Base-by-base conservation (phyloP, 306 rosid species). In the Ormosia semicastrata region DNA sequence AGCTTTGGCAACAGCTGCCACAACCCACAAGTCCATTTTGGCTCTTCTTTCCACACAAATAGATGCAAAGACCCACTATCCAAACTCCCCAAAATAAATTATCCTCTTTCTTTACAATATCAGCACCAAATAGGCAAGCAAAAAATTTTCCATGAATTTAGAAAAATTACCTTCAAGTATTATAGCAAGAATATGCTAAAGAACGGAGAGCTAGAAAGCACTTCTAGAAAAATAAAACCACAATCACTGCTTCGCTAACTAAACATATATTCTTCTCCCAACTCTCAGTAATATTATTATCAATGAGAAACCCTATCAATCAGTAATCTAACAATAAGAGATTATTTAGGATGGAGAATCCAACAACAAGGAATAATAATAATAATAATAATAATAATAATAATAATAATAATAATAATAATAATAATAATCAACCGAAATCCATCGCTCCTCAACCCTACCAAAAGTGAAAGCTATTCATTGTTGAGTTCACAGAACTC, bases 1-100 rank as follows among this genome's bases (percentile, higher is more conserved):
- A 86, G 95, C 94, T 76, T 95, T 94, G 8, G 95, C 87, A 49
- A 91, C 94, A 6, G 89, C 97, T 67, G 91, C 95, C 85, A 87
- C 93, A 72, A 94, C 87, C 97, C 94, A 94, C 30, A 94, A 81
- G 76, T 92, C 97, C 98, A 94, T 94, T 71, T 70, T 85, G 56
- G 46, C 85, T 80, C 79, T 77, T 83, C 85, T 54, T 82, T 75
- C 56, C 66, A 77, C 73, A 62, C 71, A 71, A 15, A 73, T 74
- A 71, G 7, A 66, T 8, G 43, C 33, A 13, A 67, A 81, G 49
- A 36, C 3, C 69, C 64, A 87, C 87, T 79, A 86, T 33, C 82
- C 40, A 3, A 82, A 86, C 56, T 72, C 88, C 67, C 81, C 87
- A 65, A 72, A 1, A 46, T 69, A 85, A 73, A 71, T 15, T 81